Evolutionary conservation across 169 alveolate species (phyloP).

Genomic region (Blepharisma undulans): DNA sequence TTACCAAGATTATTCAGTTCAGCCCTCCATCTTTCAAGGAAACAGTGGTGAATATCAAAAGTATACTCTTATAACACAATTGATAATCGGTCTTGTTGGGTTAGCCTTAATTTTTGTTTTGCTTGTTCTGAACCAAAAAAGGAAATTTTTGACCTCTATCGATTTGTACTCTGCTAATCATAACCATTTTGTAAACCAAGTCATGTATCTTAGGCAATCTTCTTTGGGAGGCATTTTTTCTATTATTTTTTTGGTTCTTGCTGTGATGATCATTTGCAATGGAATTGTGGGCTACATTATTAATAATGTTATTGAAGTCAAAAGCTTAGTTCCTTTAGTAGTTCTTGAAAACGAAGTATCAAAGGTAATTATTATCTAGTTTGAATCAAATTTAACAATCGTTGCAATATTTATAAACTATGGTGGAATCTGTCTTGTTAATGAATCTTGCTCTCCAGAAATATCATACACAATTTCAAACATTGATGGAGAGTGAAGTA

Average conservation of each 20-base stretch:
- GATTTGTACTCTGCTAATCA: slow-evolving; percentile 8
- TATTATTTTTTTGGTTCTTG: slow-evolving; percentile 1
- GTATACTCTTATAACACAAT: neutral
- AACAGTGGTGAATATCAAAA: neutral
- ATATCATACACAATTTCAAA: neutral
- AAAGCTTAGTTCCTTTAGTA: slow-evolving; percentile 30
- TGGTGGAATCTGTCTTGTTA: neutral
- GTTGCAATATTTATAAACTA: neutral
- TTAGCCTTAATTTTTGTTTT: neutral
- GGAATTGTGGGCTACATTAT: neutral
- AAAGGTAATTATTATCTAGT: neutral
- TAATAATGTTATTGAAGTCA: neutral
- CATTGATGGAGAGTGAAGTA: neutral
- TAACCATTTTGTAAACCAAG: neutral
- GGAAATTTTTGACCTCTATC: neutral
- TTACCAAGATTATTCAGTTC: neutral
- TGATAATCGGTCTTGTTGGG: neutral
- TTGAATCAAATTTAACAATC: neutral
- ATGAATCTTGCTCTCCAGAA: neutral
- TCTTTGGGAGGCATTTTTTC: slow-evolving; percentile 29
- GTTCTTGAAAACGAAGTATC: slow-evolving; percentile 28
- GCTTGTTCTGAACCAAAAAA: neutral
- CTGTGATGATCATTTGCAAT: neutral
- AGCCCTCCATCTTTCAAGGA: neutral
- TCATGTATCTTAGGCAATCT: neutral